Evolutionary conservation across 1,139 yeast species (phyloP).

Genomic region (Blastobotrys apis): DNA sequence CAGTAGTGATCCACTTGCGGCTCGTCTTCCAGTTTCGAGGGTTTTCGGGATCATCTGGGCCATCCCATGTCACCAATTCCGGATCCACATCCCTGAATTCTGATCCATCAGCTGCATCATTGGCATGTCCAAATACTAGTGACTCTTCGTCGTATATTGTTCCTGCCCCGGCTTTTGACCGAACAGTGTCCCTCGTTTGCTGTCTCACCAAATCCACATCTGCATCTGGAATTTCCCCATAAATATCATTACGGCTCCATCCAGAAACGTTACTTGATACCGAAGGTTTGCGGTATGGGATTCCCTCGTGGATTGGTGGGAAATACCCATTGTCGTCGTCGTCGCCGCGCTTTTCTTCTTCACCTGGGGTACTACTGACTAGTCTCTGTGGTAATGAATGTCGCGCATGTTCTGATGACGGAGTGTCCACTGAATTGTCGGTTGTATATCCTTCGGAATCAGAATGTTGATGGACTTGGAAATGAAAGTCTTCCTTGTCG

Average conservation of each 20-base stretch:
- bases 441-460: background rate
- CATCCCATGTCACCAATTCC: conserved; percentile 63
- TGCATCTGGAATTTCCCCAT: conserved; percentile 24
- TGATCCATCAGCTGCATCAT: conserved; percentile 18
- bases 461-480: background rate
- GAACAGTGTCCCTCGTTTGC: conserved; percentile 30
- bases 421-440: background rate
- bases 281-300: conserved; percentile 1
- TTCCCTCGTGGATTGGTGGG: conserved; percentile 3
- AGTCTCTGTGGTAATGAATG: background rate
- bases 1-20: conserved; percentile 44
- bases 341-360: background rate
- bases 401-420: background rate
- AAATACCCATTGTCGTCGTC: too few species aligned
- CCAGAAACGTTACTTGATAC: background rate
- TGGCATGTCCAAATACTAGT: conserved; percentile 22
- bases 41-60: conserved; percentile 52
- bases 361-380: background rate
- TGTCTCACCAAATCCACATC: conserved; percentile 20
- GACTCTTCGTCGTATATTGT: conserved; percentile 21
- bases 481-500: background rate
- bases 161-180: conserved; percentile 17
- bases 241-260: conserved; percentile 20
- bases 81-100: conserved; percentile 54
- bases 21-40: conserved; percentile 56